Percentiles rank a stretch among this genome's conserved stretches.
phyloP scores from a whole-genome alignment of 2,329 filamentous ascomycete species.

The Phaeoacremonium minimum region DNA sequence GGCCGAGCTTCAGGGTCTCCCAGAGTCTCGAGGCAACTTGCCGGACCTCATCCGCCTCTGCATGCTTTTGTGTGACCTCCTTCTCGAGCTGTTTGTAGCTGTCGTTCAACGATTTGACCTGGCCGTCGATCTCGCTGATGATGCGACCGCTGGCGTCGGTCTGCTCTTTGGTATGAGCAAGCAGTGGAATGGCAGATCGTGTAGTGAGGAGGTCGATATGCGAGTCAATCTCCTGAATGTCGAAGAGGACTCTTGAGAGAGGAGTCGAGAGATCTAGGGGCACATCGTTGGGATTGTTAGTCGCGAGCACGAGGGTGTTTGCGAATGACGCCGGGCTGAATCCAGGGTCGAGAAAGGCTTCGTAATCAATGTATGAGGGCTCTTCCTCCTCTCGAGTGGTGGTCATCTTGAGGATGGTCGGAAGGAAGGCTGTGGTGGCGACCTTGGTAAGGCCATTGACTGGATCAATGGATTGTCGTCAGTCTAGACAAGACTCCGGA shows the following conservation, averaged over 20 bases:
- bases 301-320: slow-evolving; percentile 81
- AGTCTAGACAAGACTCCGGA: no score
- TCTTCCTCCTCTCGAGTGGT: slow-evolving; percentile 51
- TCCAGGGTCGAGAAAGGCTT: slow-evolving; percentile 76
- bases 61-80: slow-evolving; percentile 82
- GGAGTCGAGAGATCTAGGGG: slow-evolving; percentile 92
- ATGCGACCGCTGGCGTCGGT: slow-evolving; percentile 69
- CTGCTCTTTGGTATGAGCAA: slow-evolving; percentile 73
- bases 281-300: slow-evolving; percentile 87
- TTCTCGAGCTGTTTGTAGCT: slow-evolving; percentile 82
- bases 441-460: no score
- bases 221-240: slow-evolving; percentile 94
- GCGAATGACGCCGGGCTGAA: slow-evolving; percentile 83
- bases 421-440: no score
- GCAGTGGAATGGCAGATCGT: slow-evolving; percentile 73
- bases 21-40: slow-evolving; percentile 74
- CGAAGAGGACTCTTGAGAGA: slow-evolving; percentile 88
- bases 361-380: slow-evolving; percentile 92
- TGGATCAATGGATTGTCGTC: no score
- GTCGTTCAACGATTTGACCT: slow-evolving; percentile 75
- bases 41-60: slow-evolving; percentile 78
- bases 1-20: slow-evolving; percentile 72
- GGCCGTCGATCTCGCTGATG: slow-evolving; percentile 70
- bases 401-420: no score
- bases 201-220: slow-evolving; percentile 90